Percentiles rank a stretch among this genome's conserved stretches.
phyloP scores from a whole-genome alignment of 2,329 filamentous ascomycete species.

The Pezicula neosporulosa region DNA sequence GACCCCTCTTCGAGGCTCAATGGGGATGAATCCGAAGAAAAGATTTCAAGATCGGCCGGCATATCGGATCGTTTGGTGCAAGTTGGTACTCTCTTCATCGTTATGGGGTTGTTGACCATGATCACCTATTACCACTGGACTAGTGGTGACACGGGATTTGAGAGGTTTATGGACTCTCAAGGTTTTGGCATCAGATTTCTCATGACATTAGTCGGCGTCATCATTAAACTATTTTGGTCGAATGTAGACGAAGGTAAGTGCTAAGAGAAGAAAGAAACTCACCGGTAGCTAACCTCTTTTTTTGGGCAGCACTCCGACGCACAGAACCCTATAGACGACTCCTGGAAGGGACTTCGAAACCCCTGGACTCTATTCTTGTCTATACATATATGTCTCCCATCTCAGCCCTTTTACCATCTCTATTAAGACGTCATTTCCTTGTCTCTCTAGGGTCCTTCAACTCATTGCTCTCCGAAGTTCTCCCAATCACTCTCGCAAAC shows the following conservation, averaged over 20 bases:
- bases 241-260: constrained; percentile 35
- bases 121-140: constrained; percentile 38
- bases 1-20: neutral
- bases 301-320: constrained; percentile 42
- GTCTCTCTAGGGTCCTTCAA: constrained; percentile 37
- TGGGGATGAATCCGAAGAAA: neutral
- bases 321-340: constrained; percentile 42
- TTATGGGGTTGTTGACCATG: constrained; percentile 24
- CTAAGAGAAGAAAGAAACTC: neutral
- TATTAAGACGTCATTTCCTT: constrained; percentile 34
- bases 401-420: constrained; percentile 37
- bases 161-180: constrained; percentile 36
- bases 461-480: constrained; percentile 44
- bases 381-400: constrained; percentile 42
- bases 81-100: constrained; percentile 7
- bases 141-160: constrained; percentile 32
- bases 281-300: neutral
- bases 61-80: constrained; percentile 6
- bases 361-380: constrained; percentile 37
- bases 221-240: constrained; percentile 38
- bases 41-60: constrained; percentile 3
- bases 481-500: constrained; percentile 47
- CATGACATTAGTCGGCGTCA: constrained; percentile 35
- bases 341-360: constrained; percentile 18
- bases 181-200: constrained; percentile 37